Evolutionary conservation across 2,329 filamentous ascomycete species (phyloP).

Genomic region (Parafenestella ontariensis): DNA sequence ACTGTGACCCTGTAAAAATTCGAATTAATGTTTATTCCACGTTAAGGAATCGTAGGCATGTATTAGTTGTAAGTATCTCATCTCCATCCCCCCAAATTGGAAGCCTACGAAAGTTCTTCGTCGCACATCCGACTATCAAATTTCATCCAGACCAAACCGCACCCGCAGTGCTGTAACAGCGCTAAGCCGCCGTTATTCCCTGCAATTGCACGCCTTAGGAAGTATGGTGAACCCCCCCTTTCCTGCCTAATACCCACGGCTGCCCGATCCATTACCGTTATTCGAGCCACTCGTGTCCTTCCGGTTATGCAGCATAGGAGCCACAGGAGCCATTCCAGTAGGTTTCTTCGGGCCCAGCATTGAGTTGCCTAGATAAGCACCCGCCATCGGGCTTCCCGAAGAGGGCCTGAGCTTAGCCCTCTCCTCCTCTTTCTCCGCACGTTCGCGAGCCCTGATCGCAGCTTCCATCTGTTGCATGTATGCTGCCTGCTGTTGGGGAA

Average conservation of each 20-base stretch:
- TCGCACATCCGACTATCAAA: no score
- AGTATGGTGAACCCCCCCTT: no score
- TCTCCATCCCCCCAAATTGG: no score
- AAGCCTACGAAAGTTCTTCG: no score
- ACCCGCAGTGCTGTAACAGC: no score
- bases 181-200: no score
- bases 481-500: neutral
- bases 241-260: neutral
- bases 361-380: conserved; percentile 18
- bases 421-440: neutral
- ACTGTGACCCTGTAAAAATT: no score
- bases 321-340: conserved; percentile 23
- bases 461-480: neutral
- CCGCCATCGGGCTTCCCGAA: neutral
- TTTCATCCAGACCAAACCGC: no score
- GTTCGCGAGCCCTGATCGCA: neutral
- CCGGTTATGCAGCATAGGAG: conserved; percentile 26
- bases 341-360: conserved; percentile 23
- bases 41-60: no score
- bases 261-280: neutral
- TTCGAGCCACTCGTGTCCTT: conserved; percentile 2
- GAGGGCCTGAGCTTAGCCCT: neutral
- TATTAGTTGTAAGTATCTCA: no score
- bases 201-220: no score
- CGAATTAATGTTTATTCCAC: no score